A percentile compares a stretch with the other conserved stretches of the same genome.
Evolutionary conservation across 192 early-diverging fungal species (phyloP).

Genomic region (Allomyces javanicus): DNA sequence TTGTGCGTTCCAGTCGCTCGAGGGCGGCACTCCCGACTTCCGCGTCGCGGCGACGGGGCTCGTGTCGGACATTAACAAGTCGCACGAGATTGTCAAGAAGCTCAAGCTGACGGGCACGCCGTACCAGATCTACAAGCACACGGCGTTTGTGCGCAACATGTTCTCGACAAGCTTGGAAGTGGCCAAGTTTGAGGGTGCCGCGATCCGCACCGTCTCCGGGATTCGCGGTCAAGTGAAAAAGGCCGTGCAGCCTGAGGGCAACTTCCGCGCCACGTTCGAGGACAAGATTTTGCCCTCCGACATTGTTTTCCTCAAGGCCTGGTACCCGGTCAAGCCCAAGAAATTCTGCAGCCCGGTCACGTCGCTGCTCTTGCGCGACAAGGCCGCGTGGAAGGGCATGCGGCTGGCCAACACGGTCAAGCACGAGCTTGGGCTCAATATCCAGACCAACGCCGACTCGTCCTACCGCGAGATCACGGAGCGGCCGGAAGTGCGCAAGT

Average conservation of each 20-base stretch:
- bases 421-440: slow-evolving; percentile 32
- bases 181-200: slow-evolving; percentile 94
- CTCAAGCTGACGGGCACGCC: slow-evolving; percentile 91
- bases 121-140: slow-evolving; percentile 90
- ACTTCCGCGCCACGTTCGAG: slow-evolving; percentile 95
- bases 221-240: slow-evolving; percentile 98
- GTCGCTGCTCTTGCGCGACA: slow-evolving; percentile 55
- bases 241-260: slow-evolving; percentile 57
- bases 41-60: slow-evolving; percentile 90
- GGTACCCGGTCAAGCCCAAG: slow-evolving; percentile 89
- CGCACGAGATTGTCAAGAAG: slow-evolving; percentile 94
- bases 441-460: slow-evolving; percentile 66
- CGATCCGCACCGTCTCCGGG: slow-evolving; percentile 85
- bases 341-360: slow-evolving; percentile 96
- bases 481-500: slow-evolving; percentile 42
- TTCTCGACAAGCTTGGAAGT: slow-evolving; percentile 90
- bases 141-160: slow-evolving; percentile 96
- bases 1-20: slow-evolving; percentile 67
- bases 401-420: slow-evolving; percentile 71
- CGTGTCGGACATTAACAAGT: slow-evolving; percentile 81
- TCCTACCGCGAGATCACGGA: slow-evolving; percentile 44
- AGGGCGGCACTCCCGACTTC: slow-evolving; percentile 43
- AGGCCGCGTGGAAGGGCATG: slow-evolving; percentile 73
- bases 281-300: slow-evolving; percentile 81
- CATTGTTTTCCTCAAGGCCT: slow-evolving; percentile 91